A percentile compares a stretch with the other conserved stretches of the same genome.
phyloP scores from a whole-genome alignment of 768 basidiomycete species.

The Trametes elegans region DNA sequence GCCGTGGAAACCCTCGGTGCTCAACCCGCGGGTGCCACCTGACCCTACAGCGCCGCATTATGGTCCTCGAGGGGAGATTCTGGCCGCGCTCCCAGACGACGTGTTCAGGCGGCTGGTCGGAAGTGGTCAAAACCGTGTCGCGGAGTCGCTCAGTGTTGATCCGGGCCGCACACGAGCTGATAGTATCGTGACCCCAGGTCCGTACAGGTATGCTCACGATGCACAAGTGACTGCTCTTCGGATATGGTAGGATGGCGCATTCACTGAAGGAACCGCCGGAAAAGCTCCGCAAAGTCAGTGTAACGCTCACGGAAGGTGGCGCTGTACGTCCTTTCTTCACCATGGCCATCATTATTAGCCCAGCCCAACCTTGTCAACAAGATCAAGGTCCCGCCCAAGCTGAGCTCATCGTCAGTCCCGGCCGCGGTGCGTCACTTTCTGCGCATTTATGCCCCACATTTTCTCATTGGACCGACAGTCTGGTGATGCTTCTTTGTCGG shows the following conservation, averaged over 20 bases:
- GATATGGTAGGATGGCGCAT: not conserved
- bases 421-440: not conserved
- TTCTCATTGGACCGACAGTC: not conserved
- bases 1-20: no score
- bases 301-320: not conserved
- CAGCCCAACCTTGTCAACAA: not conserved
- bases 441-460: not conserved
- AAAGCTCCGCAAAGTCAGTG: not conserved
- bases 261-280: not conserved
- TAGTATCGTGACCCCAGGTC: not conserved
- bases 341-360: not conserved
- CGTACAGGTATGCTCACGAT: no score
- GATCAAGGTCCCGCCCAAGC: not conserved
- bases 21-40: no score
- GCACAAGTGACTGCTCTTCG: not conserved
- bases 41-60: not conserved
- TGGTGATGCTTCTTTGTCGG: not conserved
- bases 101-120: not conserved
- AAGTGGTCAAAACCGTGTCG: not conserved
- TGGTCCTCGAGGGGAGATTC: constrained; percentile 5
- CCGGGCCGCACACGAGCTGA: not conserved
- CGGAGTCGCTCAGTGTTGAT: not conserved
- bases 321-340: not conserved
- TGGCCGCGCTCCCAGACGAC: not conserved
- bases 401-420: not conserved